phyloP scores from a whole-genome alignment of 345 rosid genomes.

The Jatropha curcas region DNA sequence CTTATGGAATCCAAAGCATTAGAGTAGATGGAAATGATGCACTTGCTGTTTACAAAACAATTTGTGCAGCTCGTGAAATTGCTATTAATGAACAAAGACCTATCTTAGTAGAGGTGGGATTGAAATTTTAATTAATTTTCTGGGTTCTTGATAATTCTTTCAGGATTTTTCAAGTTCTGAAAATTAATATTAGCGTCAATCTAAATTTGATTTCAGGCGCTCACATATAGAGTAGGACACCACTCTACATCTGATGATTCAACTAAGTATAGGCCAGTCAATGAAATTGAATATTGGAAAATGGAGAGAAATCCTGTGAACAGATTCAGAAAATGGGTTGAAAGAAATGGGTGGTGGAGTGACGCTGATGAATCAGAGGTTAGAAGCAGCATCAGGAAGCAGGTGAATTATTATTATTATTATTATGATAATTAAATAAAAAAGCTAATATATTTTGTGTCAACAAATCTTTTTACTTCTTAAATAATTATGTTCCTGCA shows the following conservation, averaged over 20 bases:
- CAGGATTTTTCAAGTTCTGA: no score
- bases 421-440: no score
- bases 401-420: no score
- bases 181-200: no score
- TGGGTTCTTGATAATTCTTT: no score
- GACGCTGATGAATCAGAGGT: constrained; percentile 54
- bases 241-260: constrained; percentile 97
- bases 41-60: constrained; percentile 79
- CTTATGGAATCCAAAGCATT: constrained; percentile 80
- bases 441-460: not conserved
- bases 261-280: constrained; percentile 69
- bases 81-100: constrained; percentile 70
- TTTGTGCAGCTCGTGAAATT: constrained; percentile 70
- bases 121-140: no score
- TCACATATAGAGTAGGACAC: constrained; percentile 86
- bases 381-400: constrained; percentile 56
- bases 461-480: not conserved
- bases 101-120: constrained; percentile 69
- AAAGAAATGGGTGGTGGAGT: constrained; percentile 79
- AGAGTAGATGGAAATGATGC: constrained; percentile 93
- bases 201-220: no score
- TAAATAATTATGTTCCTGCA: constrained; percentile 27
- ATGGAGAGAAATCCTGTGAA: constrained; percentile 54
- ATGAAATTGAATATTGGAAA: constrained; percentile 78
- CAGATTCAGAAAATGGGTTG: constrained; percentile 75